phyloP scores from a whole-genome alignment of 169 alveolate species.

The Plasmodium coatneyi region DNA sequence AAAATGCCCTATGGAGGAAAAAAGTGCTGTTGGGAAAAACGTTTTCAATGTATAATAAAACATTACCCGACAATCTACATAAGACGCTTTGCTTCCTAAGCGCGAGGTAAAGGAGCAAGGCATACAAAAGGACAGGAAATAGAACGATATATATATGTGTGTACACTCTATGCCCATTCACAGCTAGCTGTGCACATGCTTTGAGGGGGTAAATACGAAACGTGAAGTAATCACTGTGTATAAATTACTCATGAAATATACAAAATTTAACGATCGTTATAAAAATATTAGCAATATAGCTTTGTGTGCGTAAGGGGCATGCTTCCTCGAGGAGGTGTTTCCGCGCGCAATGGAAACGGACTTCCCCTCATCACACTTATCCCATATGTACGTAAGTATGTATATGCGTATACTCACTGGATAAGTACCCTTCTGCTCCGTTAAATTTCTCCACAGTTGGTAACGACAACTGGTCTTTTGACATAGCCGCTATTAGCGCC shows the following conservation, averaged over 20 bases:
- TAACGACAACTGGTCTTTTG: slow-evolving; percentile 88
- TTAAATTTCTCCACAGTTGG: slow-evolving; percentile 93
- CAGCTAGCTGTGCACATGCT: neutral
- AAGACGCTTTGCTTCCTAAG: neutral
- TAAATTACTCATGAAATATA: neutral
- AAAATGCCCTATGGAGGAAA: neutral
- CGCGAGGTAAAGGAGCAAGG: neutral
- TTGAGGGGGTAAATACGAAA: neutral
- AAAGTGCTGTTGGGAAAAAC: neutral
- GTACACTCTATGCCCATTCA: neutral
- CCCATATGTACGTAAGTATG: neutral
- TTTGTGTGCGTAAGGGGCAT: neutral
- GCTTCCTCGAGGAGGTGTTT: neutral
- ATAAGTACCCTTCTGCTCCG: neutral
- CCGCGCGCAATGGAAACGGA: neutral
- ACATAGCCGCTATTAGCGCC: slow-evolving; percentile 94
- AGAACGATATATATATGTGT: neutral
- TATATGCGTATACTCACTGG: neutral
- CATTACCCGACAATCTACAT: neutral
- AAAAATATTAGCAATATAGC: neutral
- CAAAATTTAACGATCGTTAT: neutral
- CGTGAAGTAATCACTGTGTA: neutral
- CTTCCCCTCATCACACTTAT: neutral
- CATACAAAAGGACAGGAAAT: neutral
- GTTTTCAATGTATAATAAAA: neutral